phyloP scores from a whole-genome alignment of 2,329 filamentous ascomycete species.

The Cytospora mali region DNA sequence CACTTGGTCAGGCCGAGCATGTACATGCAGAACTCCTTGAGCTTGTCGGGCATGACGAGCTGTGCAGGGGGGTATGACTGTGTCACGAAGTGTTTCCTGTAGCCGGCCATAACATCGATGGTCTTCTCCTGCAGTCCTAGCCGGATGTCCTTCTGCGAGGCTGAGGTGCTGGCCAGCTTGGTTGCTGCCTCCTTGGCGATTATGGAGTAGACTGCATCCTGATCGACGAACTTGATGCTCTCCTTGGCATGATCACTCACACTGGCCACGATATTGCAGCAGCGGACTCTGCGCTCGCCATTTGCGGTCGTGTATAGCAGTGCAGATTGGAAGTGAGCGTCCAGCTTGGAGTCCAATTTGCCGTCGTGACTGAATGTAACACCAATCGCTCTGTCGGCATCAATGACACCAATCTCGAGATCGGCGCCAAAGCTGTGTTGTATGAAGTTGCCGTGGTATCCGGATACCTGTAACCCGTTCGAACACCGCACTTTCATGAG shows the following conservation, averaged over 20 bases:
- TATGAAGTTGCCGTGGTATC: conserved; percentile 95
- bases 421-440: conserved; percentile 95
- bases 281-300: conserved; percentile 87
- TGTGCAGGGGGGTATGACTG: conserved; percentile 87
- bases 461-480: conserved; percentile 88
- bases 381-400: conserved; percentile 89
- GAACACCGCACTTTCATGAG: conserved; percentile 98
- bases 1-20: conserved; percentile 88
- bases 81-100: conserved; percentile 86
- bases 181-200: conserved; percentile 92
- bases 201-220: conserved; percentile 86
- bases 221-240: conserved; percentile 89
- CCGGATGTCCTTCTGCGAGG: conserved; percentile 81
- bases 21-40: conserved; percentile 98
- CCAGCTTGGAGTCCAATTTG: conserved; percentile 93
- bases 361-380: conserved; percentile 95
- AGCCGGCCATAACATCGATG: conserved; percentile 87
- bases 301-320: conserved; percentile 90
- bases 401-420: conserved; percentile 88
- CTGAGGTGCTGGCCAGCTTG: conserved; percentile 72
- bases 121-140: conserved; percentile 84
- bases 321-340: conserved; percentile 96
- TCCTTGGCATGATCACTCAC: conserved; percentile 85
- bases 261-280: conserved; percentile 89
- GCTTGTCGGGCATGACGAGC: conserved; percentile 89